Base-by-base conservation (phyloP, 1,284 basidiomycete genomes). In the Microbotryum saponariae region DNA sequence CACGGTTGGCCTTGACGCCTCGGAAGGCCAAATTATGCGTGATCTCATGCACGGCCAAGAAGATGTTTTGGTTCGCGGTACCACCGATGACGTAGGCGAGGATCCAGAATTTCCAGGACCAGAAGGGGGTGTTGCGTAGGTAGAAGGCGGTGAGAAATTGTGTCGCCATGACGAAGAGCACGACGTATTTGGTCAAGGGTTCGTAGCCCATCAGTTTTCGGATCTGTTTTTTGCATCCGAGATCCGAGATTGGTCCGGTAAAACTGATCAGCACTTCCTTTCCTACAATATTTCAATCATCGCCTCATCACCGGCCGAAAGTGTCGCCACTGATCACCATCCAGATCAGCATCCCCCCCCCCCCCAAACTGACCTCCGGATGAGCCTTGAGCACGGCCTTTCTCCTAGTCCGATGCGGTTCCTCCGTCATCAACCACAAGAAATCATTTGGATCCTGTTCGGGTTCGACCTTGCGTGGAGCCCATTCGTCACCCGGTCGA, bases 21-120 rank as follows among this genome's bases (percentile, higher is more conserved):
- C 82, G 83, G 79, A 97, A 98, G 3, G 91, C 94, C 44, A 98
- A 82, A 74, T 97, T 97, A 77, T 98, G 94, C 2, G 93, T 97
- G 69, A 98, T 97, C 74, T 98, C 94, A 75, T 98, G 94, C 61
- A 98, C 96, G 27, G 94, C 91, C 46, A 98, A 82, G 77, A 98
- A 98, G 31, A 92, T 82, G 76, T 98, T 97, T 74, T 98, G 94
- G 77, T 97, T 98, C 20, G 88, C 87, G 0, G 93, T 97, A 5
- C 91, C 96, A 6, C 94, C 94, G 58, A 98, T 81, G 9, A 79
- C 79, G 74, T 97, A 98, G 0, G 94, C 91, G 10, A 81, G 79
- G 44, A 87, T 69, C 52, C 97, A 74, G 75, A 96, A 93, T 49
- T 79, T 74, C 58, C 82, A 82, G 6, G 88, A 89, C 54, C 87